Evolutionary conservation across 1,284 basidiomycete species (phyloP).

Genomic region (Malassezia yamatoensis): DNA sequence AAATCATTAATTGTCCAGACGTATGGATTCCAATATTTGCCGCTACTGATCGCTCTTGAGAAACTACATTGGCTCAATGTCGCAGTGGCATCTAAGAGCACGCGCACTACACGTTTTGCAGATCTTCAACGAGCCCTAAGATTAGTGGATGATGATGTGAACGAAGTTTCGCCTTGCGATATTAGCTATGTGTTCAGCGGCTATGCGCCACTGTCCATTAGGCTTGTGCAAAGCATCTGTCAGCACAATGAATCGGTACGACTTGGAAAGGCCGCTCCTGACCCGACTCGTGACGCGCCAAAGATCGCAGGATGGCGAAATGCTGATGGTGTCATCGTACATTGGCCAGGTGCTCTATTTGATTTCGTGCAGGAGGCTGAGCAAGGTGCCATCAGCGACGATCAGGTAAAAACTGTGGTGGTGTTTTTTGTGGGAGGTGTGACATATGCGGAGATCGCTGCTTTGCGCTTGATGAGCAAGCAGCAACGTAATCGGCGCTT

Average conservation of each 20-base stretch:
- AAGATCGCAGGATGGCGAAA: conserved; percentile 92
- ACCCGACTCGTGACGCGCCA: conserved; percentile 56
- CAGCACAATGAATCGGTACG: conserved; percentile 68
- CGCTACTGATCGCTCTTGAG: conserved; percentile 70
- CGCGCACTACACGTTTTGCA: neutral
- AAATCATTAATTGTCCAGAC: conserved; percentile 87
- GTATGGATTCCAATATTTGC: conserved; percentile 82
- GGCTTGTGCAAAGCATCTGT: conserved; percentile 81
- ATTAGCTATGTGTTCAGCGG: conserved; percentile 93
- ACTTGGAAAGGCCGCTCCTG: conserved; percentile 3
- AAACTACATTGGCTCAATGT: conserved; percentile 57
- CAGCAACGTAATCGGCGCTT: conserved; percentile 35
- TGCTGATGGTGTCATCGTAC: conserved; percentile 75
- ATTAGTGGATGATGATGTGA: conserved; percentile 78
- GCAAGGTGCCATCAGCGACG: conserved; percentile 19
- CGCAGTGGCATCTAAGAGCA: neutral
- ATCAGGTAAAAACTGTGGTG: conserved; percentile 62
- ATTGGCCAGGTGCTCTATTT: conserved; percentile 72
- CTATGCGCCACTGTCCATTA: conserved; percentile 82
- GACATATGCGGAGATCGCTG: conserved; percentile 91
- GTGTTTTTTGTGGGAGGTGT: conserved; percentile 98
- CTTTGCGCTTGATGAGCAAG: conserved; percentile 75
- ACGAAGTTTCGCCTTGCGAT: conserved; percentile 66
- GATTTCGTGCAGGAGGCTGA: conserved; percentile 59
- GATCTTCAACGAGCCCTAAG: conserved; percentile 71